phyloP scores from a whole-genome alignment of 2,329 filamentous ascomycete genomes.

The Leptographium lundbergii region DNA sequence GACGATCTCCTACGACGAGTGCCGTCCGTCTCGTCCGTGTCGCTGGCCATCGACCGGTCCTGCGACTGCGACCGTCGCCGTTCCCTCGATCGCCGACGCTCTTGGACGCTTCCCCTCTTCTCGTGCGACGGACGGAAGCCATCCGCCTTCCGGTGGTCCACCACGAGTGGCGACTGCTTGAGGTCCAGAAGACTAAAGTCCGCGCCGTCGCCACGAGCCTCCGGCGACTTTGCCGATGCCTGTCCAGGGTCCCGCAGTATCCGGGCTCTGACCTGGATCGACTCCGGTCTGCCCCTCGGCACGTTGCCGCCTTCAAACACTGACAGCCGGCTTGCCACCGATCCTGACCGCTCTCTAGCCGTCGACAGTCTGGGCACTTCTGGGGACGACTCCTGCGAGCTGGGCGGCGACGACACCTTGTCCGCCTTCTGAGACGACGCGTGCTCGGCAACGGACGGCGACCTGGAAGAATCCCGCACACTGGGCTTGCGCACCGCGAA shows the following conservation, averaged over 20 bases:
- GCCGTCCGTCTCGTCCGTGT: constrained; percentile 14
- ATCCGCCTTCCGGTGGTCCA: constrained; percentile 37
- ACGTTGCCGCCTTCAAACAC: constrained; percentile 37
- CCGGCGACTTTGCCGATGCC: constrained; percentile 25
- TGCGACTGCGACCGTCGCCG: constrained; percentile 23
- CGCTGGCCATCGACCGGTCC: constrained; percentile 19
- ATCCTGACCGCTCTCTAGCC: constrained; percentile 35
- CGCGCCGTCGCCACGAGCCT: constrained; percentile 25
- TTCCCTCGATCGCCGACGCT: constrained; percentile 33
- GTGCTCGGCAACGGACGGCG: constrained; percentile 33
- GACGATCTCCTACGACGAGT: constrained; percentile 36
- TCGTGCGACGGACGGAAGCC: constrained; percentile 6
- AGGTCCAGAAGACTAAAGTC: constrained; percentile 38
- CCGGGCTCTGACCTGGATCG: constrained; percentile 76
- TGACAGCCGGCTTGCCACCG: constrained; percentile 41
- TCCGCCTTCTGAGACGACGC: constrained; percentile 25
- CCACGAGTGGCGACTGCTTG: constrained; percentile 45
- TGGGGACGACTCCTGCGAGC: constrained; percentile 33
- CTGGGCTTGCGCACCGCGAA: constrained; percentile 41
- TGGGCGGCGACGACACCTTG: constrained; percentile 23
- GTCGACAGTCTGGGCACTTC: constrained; percentile 25
- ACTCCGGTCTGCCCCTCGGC: constrained; percentile 48
- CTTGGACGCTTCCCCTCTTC: constrained; percentile 31
- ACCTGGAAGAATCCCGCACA: constrained; percentile 27
- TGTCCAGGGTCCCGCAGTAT: constrained; percentile 57